Conservation (phyloP, 2,329 filamentous ascomycete species). For the Sporothrix variecibatus region DNA sequence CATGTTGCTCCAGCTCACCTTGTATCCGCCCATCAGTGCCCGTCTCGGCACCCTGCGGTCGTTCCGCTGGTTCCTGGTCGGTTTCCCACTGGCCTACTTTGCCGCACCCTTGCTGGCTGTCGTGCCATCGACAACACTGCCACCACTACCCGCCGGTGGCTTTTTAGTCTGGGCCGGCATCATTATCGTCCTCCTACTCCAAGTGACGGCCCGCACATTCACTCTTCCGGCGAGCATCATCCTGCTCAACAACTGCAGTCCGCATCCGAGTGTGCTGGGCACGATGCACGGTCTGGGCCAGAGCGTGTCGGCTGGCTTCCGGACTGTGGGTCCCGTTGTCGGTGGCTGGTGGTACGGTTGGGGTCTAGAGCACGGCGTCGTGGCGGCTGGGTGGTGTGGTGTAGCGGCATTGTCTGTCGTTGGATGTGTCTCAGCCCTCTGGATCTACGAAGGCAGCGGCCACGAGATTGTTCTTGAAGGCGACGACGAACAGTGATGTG, state of each 20-base stretch:
- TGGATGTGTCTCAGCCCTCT: conserved; percentile 60
- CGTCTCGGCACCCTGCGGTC: conserved; percentile 66
- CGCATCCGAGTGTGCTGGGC: conserved; percentile 58
- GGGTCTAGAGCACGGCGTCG: conserved; percentile 48
- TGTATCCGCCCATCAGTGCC: conserved; percentile 67
- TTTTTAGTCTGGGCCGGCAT: conserved; percentile 62
- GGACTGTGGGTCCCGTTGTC: conserved; percentile 53
- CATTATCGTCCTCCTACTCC: conserved; percentile 52
- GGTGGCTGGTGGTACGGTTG: conserved; percentile 53
- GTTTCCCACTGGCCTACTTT: conserved; percentile 69
- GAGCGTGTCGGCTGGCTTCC: conserved; percentile 52
- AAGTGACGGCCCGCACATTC: conserved; percentile 75
- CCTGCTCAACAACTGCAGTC: conserved; percentile 60
- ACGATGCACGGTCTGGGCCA: conserved; percentile 50
- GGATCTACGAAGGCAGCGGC: conserved; percentile 65
- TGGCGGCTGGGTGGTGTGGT: conserved; percentile 52
- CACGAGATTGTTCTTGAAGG: conserved; percentile 59
- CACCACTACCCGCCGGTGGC: conserved; percentile 46
- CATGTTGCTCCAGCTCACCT: conserved; percentile 66
- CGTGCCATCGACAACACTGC: conserved; percentile 50
- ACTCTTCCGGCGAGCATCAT: conserved; percentile 59
- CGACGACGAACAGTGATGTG: conserved; percentile 38
- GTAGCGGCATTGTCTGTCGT: conserved; percentile 53
- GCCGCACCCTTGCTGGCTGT: conserved; percentile 68
- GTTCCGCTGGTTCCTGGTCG: conserved; percentile 65